Evolutionary conservation across 1,284 basidiomycete genomes (phyloP), one percentile per base, ranked within the genome.

Genomic region (Butyriboletus appendiculatus): DNA sequence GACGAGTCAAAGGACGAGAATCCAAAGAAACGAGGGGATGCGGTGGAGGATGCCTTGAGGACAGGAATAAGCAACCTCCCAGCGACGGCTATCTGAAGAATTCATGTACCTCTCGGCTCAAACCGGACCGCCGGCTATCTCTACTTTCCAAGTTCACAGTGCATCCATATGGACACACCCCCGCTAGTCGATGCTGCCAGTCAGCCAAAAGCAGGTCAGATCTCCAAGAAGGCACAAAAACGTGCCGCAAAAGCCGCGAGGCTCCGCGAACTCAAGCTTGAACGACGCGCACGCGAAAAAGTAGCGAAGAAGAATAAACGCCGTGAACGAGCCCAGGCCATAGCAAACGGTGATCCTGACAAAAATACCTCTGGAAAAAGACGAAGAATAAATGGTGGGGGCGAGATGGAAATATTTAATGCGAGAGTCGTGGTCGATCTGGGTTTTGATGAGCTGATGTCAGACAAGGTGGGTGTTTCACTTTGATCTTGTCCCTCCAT

Each of bases 361-460:
- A 79, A 77, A 4, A 81, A 78, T 10, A 26, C 20, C 40, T 69
- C 71, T 81, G 45, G 76, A 79, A 59, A 76, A 77, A 52, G 75
- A 72, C 34, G 76, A 75, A 43, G 73, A 76, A 46, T 50, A 57
- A 38, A 45, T 73, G 60, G 47, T 30, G 45, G 26, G 10, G 32
- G 43, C n/a, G 70, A 65, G 40, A 65, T 69, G 44, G 50, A 50
- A 74, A 71, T 65, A 84, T 95, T 94, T 66, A 78, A 80, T 16
- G 92, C 91, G 10, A 83, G 81, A 34, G 80, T 99, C 2, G 84
- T 97, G 20, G 75, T 99, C 28, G 97, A 99, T 74, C 78, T 97
- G 8, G 94, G 88, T 3, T 99, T 99, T 68, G 97, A 99, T 70
- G 85, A 94, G 45, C 80, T 90, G 73, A 99, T 99, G 97, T 85